Evolutionary conservation across 2,329 filamentous ascomycete genomes (phyloP).

Genomic region (Colletotrichum acutatum): DNA sequence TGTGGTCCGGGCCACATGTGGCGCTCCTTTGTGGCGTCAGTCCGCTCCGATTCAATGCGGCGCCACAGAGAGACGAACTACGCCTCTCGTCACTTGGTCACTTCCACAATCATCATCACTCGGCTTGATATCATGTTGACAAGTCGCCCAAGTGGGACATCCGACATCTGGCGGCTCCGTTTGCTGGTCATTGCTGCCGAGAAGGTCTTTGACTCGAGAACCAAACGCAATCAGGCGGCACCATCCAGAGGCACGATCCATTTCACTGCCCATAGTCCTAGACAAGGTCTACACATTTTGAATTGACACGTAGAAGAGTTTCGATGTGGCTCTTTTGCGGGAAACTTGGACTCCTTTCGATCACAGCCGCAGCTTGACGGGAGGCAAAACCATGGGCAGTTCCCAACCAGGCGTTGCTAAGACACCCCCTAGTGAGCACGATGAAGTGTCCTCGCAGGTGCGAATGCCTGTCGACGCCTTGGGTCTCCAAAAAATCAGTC

Average conservation of each 20-base stretch:
- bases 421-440: neutral
- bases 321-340: neutral
- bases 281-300: neutral
- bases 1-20: constrained; percentile 13
- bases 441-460: neutral
- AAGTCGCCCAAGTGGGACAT: neutral
- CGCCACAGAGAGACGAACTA: neutral
- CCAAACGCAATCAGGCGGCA: neutral
- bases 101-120: neutral
- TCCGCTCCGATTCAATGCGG: neutral
- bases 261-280: neutral
- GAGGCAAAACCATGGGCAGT: neutral
- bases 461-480: neutral
- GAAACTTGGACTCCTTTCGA: neutral
- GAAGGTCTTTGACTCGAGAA: neutral
- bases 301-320: neutral
- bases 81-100: neutral
- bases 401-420: neutral
- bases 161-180: neutral
- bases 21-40: constrained; percentile 10
- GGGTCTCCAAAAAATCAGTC: neutral
- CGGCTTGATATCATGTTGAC: neutral
- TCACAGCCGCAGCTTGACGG: neutral
- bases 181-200: neutral
- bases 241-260: neutral